Evolutionary conservation across 148 eudicot genomes (phyloP).

Genomic region (Spergularia marina): DNA sequence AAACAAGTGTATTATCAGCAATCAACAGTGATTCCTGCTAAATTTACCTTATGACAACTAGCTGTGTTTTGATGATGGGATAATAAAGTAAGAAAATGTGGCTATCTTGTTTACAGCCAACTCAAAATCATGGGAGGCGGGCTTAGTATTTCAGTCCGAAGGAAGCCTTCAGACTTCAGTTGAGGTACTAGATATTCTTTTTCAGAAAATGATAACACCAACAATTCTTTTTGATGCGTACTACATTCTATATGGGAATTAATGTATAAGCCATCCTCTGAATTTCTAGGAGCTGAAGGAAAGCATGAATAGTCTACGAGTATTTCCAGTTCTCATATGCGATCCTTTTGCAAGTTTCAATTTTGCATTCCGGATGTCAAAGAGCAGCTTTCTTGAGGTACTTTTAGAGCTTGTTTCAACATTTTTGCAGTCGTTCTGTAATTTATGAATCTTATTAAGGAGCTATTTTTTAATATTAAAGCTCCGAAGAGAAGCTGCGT

Average conservation of each 20-base stretch:
- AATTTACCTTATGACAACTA: background rate
- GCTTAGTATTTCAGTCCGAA: constrained; percentile 52
- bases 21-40: background rate
- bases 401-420: constrained; percentile 2
- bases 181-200: constrained; percentile 37
- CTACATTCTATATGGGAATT: too few relatives aligned
- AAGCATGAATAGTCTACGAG: constrained; percentile 44
- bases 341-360: constrained; percentile 66
- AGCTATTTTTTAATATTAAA: constrained; percentile 21
- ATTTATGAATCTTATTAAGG: background rate
- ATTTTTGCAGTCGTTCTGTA: background rate
- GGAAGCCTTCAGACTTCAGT: constrained; percentile 35
- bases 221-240: background rate
- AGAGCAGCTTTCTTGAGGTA: constrained; percentile 69
- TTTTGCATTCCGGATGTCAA: constrained; percentile 70
- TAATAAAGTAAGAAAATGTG: background rate
- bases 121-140: constrained; percentile 74
- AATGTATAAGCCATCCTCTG: background rate
- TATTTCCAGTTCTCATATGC: constrained; percentile 64
- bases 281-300: constrained; percentile 50
- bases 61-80: background rate
- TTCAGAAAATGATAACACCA: background rate
- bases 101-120: constrained; percentile 50
- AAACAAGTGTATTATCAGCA: background rate
- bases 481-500: constrained; percentile 82